Percentiles rank a stretch among this genome's conserved stretches.
Evolutionary conservation across 805 yeast species (phyloP).

Genomic region (Candida chauliodis): DNA sequence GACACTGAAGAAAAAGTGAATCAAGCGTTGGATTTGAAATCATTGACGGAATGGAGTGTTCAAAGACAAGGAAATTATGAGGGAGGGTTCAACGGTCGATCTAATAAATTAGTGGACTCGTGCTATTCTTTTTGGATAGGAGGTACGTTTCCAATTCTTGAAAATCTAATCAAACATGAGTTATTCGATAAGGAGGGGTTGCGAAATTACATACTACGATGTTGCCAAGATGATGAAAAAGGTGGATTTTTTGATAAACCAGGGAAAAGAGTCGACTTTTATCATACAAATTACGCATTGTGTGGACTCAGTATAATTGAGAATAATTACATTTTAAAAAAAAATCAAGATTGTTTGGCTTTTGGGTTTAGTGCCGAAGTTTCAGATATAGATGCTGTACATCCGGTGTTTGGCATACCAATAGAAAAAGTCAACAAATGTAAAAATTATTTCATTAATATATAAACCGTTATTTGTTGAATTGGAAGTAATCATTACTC

Average conservation of each 20-base stretch:
- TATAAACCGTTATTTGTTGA: constrained; percentile 1
- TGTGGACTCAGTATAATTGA: constrained; percentile 69
- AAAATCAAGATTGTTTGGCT: constrained; percentile 12
- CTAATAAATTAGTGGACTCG: constrained; percentile 92
- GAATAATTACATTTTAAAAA: constrained; percentile 27
- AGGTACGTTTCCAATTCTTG: constrained; percentile 63
- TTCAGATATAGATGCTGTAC: constrained; percentile 15
- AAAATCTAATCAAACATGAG: constrained; percentile 33
- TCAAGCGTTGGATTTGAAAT: constrained; percentile 36
- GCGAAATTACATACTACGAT: constrained; percentile 62
- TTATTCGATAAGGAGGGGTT: constrained; percentile 56
- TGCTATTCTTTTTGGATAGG: constrained; percentile 98
- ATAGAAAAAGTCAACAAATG: constrained; percentile 6
- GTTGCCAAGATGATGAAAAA: constrained; percentile 59
- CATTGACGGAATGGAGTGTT: constrained; percentile 62
- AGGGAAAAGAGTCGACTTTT: constrained; percentile 72
- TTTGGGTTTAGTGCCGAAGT: constrained; percentile 15
- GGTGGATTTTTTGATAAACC: constrained; percentile 94
- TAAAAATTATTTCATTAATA: constrained; percentile 5
- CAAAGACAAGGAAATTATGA: constrained; percentile 69
- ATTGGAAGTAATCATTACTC: constrained; percentile 2
- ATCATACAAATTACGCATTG: constrained; percentile 84
- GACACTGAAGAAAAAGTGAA: constrained; percentile 25
- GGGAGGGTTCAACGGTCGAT: constrained; percentile 86
- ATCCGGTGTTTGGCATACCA: constrained; percentile 30